Evolutionary conservation across 441 rosid species (phyloP), one percentile per base, ranked within the genome.

Genomic region (Croton setiger): DNA sequence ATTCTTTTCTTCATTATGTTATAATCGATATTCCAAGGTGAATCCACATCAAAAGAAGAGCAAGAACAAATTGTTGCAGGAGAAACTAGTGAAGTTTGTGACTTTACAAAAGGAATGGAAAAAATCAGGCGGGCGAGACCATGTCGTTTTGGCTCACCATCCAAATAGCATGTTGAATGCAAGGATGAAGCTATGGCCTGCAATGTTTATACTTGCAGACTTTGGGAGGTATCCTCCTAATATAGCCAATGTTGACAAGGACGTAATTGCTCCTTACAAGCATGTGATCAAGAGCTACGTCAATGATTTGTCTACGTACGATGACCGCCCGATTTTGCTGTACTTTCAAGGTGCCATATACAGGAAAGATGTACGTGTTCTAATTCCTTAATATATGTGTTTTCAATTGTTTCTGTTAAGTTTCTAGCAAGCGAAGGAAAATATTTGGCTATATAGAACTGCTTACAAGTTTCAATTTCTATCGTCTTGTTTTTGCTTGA

Each of bases 321-420:
- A 85, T 55, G 80, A 76, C 67, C 91, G 97, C 43, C 82, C 86
- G 0, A 85, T 81, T 72, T 81, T 94, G 84, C 85, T 94, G 17
- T 94, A 84, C 79, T 94, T 94, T 78, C 98, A 90, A 70, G 99
- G 99, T 62, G 96, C 97, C 59, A 92, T 92, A 72, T 87, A 92
- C 87, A 82, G 99, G 72, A 94, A 94, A 87, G 98, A 90, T 86
- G 98, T 92, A 72, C 60, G 97, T 82, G n/a, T 55, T 66, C 74
- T 64, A 17, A 67, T 67, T 60, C 68, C 66, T 39, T 21, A 21
- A 31, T 49, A 47, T 49, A 13, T 56, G 37, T 59, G 11, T 60
- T 31, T 54, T 65, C 58, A 43, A 18, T 59, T 48, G 2, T 53
- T 70, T n/a, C 37, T 15, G 63, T 71, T 48, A 49, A 59, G 31